A percentile compares a stretch with the other conserved stretches of the same genome.
phyloP scores from a whole-genome alignment of 2,329 filamentous ascomycete species.

The Hypoxylon rubiginosum region DNA sequence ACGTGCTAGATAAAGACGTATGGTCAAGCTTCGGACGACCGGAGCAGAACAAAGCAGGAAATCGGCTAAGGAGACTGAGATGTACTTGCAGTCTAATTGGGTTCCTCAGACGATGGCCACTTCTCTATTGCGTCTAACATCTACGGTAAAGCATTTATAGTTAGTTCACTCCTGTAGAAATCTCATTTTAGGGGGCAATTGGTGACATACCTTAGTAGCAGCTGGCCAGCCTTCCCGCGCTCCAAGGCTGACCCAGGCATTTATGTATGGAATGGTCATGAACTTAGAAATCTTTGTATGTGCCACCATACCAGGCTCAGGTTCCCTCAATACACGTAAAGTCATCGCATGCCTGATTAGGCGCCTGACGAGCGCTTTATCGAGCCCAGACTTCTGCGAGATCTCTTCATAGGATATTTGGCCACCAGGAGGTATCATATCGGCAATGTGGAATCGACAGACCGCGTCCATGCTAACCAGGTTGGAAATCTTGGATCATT shows the following conservation, averaged over 20 bases:
- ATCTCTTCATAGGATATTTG: conserved; percentile 37
- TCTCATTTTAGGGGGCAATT: background rate
- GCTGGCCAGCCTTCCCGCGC: conserved; percentile 43
- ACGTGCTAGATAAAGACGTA: conserved; percentile 8
- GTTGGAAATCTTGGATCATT: conserved; percentile 31
- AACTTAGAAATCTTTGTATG: conserved; percentile 47
- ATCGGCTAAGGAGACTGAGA: conserved; percentile 2
- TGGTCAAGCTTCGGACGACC: background rate
- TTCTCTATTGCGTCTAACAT: conserved; percentile 42
- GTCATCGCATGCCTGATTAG: conserved; percentile 50
- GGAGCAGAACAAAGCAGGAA: background rate
- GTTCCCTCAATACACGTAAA: conserved; percentile 50
- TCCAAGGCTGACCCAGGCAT: conserved; percentile 35
- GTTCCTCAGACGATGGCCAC: conserved; percentile 44
- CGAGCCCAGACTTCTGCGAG: conserved; percentile 39
- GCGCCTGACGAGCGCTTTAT: conserved; percentile 42
- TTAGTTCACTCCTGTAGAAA: background rate
- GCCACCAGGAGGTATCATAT: conserved; percentile 45
- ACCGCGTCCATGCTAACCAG: conserved; percentile 44
- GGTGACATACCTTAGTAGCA: conserved; percentile 25
- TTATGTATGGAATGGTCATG: conserved; percentile 31
- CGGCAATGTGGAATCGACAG: conserved; percentile 46
- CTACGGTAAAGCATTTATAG: conserved; percentile 18
- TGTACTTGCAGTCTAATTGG: conserved; percentile 41
- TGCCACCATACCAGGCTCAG: conserved; percentile 48